These are phyloP conservation scores for Sphaerulina vaccinii DNA, from an alignment of 2,329 filamentous ascomycete genomes.

Conservation along the genomic window DNA sequence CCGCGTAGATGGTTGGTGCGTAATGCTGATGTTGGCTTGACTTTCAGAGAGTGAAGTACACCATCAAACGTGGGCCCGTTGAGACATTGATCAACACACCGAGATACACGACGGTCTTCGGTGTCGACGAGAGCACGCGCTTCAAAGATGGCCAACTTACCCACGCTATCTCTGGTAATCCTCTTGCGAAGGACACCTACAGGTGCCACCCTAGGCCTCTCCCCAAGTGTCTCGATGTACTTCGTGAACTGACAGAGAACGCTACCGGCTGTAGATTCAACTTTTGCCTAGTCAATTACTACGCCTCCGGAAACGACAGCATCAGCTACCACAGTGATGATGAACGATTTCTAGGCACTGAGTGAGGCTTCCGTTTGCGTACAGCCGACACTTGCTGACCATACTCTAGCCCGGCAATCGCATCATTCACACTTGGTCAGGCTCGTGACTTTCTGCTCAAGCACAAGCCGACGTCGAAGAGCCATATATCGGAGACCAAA, in stretches of 20 bases:
- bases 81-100: slow-evolving; percentile 63
- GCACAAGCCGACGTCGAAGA: slow-evolving; percentile 61
- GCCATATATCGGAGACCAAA: slow-evolving; percentile 39
- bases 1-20: neutral
- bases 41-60: slow-evolving; percentile 55
- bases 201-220: slow-evolving; percentile 66
- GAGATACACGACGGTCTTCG: slow-evolving; percentile 62
- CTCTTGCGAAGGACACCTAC: slow-evolving; percentile 50
- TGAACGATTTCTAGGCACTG: slow-evolving; percentile 68
- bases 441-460: slow-evolving; percentile 75
- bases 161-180: slow-evolving; percentile 45
- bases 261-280: slow-evolving; percentile 69
- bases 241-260: slow-evolving; percentile 63
- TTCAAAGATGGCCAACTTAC: slow-evolving; percentile 50
- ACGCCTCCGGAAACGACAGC: slow-evolving; percentile 71
- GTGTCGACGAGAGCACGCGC: slow-evolving; percentile 61
- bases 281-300: slow-evolving; percentile 81
- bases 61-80: slow-evolving; percentile 63
- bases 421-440: slow-evolving; percentile 71
- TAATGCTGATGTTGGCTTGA: slow-evolving; percentile 48
- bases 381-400: neutral
- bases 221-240: slow-evolving; percentile 64
- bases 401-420: slow-evolving; percentile 59
- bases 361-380: slow-evolving; percentile 32
- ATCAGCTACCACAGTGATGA: slow-evolving; percentile 81